Base-by-base conservation (phyloP, 176 grass and related monocot genomes). In the Bonia amplexicaulis region DNA sequence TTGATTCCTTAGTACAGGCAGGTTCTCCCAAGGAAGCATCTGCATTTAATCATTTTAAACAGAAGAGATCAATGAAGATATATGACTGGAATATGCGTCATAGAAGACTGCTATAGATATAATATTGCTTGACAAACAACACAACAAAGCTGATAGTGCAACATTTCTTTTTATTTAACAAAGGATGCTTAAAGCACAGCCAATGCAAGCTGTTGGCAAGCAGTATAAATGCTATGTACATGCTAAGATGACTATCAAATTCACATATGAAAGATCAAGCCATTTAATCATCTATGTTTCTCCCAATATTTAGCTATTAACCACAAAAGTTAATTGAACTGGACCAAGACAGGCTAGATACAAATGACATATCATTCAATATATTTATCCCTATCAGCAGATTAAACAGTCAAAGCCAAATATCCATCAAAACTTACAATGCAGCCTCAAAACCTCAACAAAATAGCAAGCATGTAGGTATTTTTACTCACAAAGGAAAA, bases 21-120 rank as follows among this genome's bases (percentile, higher is more conserved):
- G 61, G 74, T 89, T 97, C 35, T 97, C 95, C 95, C 92, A 97
- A 25, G 95, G 95, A 77, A 97, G 91, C 95, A 97, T 97, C 95
- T 97, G 88, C 88, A 85, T 44, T 77, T 64, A 54, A 85, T 65
- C 57, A 95, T 76, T 83, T 84, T 40, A 77, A 5, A 42, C 19
- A 51, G 3, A 33, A 73, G 29, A 85, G 16, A 53, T 89, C 60
- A 85, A 57, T 66, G 37, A 82, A 81, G 45, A 84, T 55, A 71
- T 66, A 47, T 57, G 14, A 71, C 48, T 3, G 44, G 29, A 55
- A 51, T 19, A 51, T 61, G 25, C 0, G 15, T 15, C 5, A 45
- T 20, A 17, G 0, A 66, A 25, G 65, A 8, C 46, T 82, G 11
- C 16, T 40, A 78, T 48, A 72, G 46, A 48, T 14, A 46, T 26